phyloP scores from a whole-genome alignment of 345 rosid genomes.

The Citrus unshiu region DNA sequence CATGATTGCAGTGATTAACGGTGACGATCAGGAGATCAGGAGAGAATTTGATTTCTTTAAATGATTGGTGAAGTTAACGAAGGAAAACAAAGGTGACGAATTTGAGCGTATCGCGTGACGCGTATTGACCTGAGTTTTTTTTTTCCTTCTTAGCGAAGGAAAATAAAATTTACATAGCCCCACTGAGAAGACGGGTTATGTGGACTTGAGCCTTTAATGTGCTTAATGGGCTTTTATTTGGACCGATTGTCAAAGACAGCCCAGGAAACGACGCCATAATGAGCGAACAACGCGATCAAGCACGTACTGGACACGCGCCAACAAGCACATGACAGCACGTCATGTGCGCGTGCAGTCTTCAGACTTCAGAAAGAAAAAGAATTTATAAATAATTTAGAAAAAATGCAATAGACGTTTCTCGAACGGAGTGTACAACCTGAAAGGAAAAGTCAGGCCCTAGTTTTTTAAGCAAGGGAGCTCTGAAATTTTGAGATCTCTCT shows the following conservation, averaged over 20 bases:
- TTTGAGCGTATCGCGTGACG: neutral
- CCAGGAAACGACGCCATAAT: neutral
- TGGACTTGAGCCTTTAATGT: neutral
- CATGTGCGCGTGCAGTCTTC: no score
- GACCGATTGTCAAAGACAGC: neutral
- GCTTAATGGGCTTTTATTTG: neutral
- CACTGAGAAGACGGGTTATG: neutral
- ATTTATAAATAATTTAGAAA: no score
- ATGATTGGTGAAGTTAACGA: neutral
- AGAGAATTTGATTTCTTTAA: neutral
- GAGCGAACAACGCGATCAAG: no score
- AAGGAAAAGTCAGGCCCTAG: slow-evolving; percentile 11
- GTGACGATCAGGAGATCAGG: slow-evolving; percentile 2
- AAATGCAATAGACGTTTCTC: neutral
- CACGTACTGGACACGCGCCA: no score
- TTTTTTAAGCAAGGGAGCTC: neutral
- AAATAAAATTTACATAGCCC: neutral
- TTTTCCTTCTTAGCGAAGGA: neutral
- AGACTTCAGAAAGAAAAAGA: neutral
- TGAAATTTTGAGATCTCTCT: neutral
- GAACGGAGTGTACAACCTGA: neutral
- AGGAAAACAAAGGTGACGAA: neutral
- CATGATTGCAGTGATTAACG: slow-evolving; percentile 29
- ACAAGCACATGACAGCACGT: no score
- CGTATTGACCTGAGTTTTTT: neutral